A percentile compares a stretch with the other conserved stretches of the same genome.
These are phyloP conservation scores for Jimgerdemannia flammicorona DNA, from an alignment of 192 early-diverging fungal species.

Conservation along the genomic window DNA sequence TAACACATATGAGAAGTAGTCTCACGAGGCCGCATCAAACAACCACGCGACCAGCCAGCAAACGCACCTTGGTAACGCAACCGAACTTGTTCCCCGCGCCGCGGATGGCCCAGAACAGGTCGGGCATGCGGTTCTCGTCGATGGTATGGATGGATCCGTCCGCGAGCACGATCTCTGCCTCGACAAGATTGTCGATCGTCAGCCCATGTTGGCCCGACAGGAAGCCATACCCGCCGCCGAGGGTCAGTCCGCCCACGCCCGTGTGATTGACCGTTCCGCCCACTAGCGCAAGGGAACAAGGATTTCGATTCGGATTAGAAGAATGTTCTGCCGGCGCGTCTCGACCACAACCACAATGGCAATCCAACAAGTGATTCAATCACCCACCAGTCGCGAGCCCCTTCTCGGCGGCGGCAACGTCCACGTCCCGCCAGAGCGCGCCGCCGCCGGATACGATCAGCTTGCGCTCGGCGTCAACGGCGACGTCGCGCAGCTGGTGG, in stretches of 20 bases:
- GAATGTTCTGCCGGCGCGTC: too few relatives aligned
- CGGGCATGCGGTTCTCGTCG: constrained; percentile 37
- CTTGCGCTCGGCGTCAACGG: background rate
- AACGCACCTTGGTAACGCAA: too few relatives aligned
- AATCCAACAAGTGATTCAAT: background rate
- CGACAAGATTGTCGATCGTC: constrained; percentile 45
- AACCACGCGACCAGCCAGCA: too few relatives aligned
- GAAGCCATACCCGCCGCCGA: constrained; percentile 47
- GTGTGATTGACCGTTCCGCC: background rate
- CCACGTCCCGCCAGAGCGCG: too few relatives aligned
- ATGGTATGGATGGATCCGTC: constrained; percentile 34
- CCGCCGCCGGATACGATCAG: too few relatives aligned
- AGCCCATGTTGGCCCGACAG: constrained; percentile 41
- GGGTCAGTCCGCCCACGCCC: constrained; percentile 39
- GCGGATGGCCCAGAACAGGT: constrained; percentile 60
- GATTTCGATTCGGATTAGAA: too few relatives aligned
- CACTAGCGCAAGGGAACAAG: too few relatives aligned
- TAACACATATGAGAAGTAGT: background rate
- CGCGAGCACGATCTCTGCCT: constrained; percentile 47
- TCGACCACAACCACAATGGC: too few relatives aligned
- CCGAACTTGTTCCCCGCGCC: constrained; percentile 41
- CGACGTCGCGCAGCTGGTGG: background rate
- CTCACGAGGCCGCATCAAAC: too few relatives aligned
- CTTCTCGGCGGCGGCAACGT: background rate
- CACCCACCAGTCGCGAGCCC: background rate